Evolutionary conservation across 2,329 filamentous ascomycete genomes (phyloP), one percentile per base, ranked within the genome.

Genomic region (Pseudogymnoascus sp.): DNA sequence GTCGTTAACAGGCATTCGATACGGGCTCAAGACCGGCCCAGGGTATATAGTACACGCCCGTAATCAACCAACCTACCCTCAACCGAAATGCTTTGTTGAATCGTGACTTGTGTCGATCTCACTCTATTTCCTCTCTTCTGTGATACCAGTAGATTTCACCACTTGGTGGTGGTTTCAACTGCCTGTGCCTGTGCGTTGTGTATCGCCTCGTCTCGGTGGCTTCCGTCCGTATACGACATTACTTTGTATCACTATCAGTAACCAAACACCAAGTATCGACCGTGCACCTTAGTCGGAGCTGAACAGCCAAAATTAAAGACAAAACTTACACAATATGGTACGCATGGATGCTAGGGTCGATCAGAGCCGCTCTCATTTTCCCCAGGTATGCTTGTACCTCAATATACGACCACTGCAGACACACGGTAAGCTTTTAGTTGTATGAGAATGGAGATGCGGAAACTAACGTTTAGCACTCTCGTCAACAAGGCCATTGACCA

Each of bases 401-500:
- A 18, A 33, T 61, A 59, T 60, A 62, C 12, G 59, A 40, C 65
- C 65, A 66, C 65, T 66, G 25, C 12, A 47, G 11, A n/a, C n/a
- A 11, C 23, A 8, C 1, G n/a, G 40, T 62, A 12, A 65, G 44
- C 37, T 37, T 44, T 14, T 6, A 14, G n/a, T 18, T 40, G 37
- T 0, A 25, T 7, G 1, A n/a, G 10, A 8, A 14, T 10, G 10
- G 21, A 11, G 18, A n/a, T 40, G 37, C 16, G n/a, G 25, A 21
- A 16, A 61, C 64, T 60, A 37, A 71, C 70, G 42, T 60, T 65
- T 61, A 69, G 37, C 5, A 67, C 62, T 63, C 64, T 69, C 1
- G 69, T 71, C n/a, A 71, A 59, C 7, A 66, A 63, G 2, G 69
- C 67, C 33, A 71, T 40, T 12, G 66, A 63, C 63, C 66, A 70